These are phyloP conservation scores for Xylariaceae sp. DNA, from an alignment of 2,329 filamentous ascomycete genomes.

Conservation along the genomic window DNA sequence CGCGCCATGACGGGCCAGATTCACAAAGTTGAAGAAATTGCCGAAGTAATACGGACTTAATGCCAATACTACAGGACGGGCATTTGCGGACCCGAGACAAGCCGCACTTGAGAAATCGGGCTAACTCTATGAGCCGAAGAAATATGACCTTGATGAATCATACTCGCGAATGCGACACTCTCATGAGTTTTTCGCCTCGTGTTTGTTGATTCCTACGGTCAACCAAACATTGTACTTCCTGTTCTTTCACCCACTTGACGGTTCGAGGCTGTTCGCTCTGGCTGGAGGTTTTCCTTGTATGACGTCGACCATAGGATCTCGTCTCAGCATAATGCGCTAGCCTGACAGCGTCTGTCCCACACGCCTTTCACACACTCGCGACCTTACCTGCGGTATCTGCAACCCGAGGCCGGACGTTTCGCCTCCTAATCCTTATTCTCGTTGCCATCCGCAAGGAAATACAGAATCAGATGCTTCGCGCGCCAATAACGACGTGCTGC, in stretches of 20 bases:
- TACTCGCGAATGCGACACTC: too few species aligned
- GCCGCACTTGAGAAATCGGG: slow-evolving; percentile 1
- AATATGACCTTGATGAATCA: slow-evolving; percentile 7
- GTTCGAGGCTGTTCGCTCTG: too few species aligned
- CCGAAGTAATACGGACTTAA: slow-evolving; percentile 12
- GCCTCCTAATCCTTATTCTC: slow-evolving; percentile 11
- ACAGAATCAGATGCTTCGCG: slow-evolving; percentile 16
- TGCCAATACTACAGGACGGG: slow-evolving; percentile 3
- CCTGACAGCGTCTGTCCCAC: too few species aligned
- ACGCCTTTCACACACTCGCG: too few species aligned
- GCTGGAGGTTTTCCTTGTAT: too few species aligned
- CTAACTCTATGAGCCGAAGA: slow-evolving; percentile 5
- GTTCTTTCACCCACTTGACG: too few species aligned
- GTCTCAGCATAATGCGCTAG: too few species aligned
- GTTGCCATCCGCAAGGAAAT: not conserved
- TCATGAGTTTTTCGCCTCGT: too few species aligned
- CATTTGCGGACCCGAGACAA: slow-evolving; percentile 13
- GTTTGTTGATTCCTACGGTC: too few species aligned
- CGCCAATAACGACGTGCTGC: slow-evolving; percentile 14
- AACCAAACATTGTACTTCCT: too few species aligned
- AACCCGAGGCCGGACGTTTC: slow-evolving; percentile 9
- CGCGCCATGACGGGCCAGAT: too few species aligned
- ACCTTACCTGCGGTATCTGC: not conserved
- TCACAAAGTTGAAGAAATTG: not conserved
- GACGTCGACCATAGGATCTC: too few species aligned